Evolutionary conservation across 2,329 filamentous ascomycete species (phyloP).

Genomic region (Alternaria atra): DNA sequence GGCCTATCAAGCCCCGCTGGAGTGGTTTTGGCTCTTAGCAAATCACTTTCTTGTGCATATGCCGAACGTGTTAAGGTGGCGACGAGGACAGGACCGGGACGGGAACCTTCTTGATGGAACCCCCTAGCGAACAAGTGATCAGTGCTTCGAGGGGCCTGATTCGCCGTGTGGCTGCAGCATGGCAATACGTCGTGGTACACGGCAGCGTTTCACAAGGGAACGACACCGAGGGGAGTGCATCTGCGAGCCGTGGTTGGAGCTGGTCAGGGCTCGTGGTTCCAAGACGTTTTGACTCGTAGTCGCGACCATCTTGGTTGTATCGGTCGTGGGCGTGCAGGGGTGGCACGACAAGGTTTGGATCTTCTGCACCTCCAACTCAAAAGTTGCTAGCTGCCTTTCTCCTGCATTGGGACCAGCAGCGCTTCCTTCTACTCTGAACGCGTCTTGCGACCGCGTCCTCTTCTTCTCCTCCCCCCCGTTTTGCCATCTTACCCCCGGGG

Average conservation of each 20-base stretch:
- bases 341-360: slow-evolving; percentile 19
- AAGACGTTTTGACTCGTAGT: slow-evolving; percentile 15
- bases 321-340: slow-evolving; percentile 13
- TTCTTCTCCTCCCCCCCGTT: slow-evolving; percentile 4
- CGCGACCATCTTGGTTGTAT: slow-evolving; percentile 4
- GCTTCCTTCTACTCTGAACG: slow-evolving; percentile 6
- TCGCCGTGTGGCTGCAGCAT: slow-evolving; percentile 8
- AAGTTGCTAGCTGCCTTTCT: slow-evolving; percentile 15
- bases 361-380: slow-evolving; percentile 21
- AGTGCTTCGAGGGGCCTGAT: slow-evolving; percentile 7
- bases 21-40: background rate
- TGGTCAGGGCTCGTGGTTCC: background rate
- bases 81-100: background rate
- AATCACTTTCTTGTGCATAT: background rate
- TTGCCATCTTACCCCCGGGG: background rate
- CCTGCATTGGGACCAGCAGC: slow-evolving; percentile 16
- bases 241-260: background rate
- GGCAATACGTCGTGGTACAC: slow-evolving; percentile 2
- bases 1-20: background rate
- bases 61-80: background rate
- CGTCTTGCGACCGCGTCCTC: slow-evolving; percentile 7
- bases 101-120: background rate
- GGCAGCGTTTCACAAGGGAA: slow-evolving; percentile 11
- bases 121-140: slow-evolving; percentile 19
- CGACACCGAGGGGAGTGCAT: background rate